Conservation (phyloP, 1,284 basidiomycete species). For the Apiotrichum sp. region DNA sequence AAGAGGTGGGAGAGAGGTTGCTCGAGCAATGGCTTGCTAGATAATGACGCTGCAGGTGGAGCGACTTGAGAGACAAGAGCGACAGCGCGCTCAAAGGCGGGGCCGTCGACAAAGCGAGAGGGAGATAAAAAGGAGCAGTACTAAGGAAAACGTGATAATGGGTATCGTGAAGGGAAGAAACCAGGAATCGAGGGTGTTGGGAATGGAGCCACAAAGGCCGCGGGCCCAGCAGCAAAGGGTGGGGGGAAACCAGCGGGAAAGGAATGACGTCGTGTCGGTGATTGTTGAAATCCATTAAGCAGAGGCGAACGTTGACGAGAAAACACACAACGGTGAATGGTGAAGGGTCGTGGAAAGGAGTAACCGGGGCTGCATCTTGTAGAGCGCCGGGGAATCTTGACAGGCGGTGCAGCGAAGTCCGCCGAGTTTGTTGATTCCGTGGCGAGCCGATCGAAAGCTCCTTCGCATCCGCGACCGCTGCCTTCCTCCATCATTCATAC, state of each 20-base stretch:
- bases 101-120: no score
- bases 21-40: no score
- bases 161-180: not conserved
- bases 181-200: not conserved
- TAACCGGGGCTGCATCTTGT: slow-evolving; percentile 11
- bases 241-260: not conserved
- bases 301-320: not conserved
- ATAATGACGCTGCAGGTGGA: no score
- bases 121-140: not conserved
- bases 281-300: slow-evolving; percentile 2
- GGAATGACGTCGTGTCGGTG: not conserved
- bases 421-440: slow-evolving; percentile 14
- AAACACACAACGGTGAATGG: not conserved
- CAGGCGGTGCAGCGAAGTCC: slow-evolving; percentile 19
- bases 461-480: slow-evolving; percentile 22
- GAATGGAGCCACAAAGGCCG: no score
- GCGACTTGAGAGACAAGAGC: no score
- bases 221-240: no score
- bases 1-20: no score
- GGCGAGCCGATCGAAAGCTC: slow-evolving; percentile 18
- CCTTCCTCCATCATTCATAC: slow-evolving; percentile 13
- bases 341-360: slow-evolving; percentile 4
- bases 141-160: not conserved
- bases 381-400: slow-evolving; percentile 13
- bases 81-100: no score